phyloP scores from a whole-genome alignment of 345 rosid species.

The Eucalyptus rudis region DNA sequence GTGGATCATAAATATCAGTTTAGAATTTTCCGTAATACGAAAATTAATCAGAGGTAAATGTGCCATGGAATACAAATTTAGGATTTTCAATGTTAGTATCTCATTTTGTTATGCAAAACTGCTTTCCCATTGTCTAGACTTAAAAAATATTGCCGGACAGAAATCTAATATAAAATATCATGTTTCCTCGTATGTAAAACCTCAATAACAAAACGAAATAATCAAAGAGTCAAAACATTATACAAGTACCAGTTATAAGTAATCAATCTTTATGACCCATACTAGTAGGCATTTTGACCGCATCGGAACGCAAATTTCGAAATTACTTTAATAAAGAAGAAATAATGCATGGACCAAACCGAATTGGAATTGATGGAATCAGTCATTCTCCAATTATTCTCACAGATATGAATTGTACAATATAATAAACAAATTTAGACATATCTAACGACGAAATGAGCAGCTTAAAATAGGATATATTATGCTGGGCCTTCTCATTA shows the following conservation, averaged over 20 bases:
- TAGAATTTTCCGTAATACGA: not conserved
- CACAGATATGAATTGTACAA: not conserved
- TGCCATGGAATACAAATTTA: not conserved
- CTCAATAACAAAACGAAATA: not conserved
- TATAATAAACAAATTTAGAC: not conserved
- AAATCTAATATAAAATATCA: not conserved
- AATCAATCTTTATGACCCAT: not conserved
- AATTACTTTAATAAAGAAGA: not conserved
- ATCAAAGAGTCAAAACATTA: not conserved
- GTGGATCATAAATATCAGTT: not conserved
- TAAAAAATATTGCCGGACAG: not conserved
- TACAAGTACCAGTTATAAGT: not conserved
- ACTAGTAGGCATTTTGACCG: not conserved
- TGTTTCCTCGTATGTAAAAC: not conserved
- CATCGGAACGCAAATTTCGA: not conserved
- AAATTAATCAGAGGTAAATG: not conserved
- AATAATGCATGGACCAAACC: not conserved
- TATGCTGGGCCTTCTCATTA: not conserved
- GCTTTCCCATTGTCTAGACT: not conserved
- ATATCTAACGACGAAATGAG: not conserved
- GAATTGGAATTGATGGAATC: not conserved
- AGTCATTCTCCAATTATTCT: not conserved
- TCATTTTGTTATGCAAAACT: not conserved
- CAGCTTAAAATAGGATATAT: not conserved
- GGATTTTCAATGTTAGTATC: not conserved